Conservation (phyloP, 208 protist genomes). For the Naegleria lovaniensis region DNA sequence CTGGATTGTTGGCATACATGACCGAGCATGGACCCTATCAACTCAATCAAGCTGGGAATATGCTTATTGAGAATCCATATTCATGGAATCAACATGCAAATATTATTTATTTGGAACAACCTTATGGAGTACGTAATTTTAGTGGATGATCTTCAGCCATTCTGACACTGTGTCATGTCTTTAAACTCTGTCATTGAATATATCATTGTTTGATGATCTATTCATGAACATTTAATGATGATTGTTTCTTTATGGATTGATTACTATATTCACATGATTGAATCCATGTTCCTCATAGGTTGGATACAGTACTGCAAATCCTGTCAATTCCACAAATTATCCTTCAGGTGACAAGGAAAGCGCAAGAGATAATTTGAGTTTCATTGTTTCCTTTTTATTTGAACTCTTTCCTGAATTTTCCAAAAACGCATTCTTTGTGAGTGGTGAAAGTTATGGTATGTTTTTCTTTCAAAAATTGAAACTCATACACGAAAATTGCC, state of each 20-base stretch:
- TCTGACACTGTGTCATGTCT: too few species aligned
- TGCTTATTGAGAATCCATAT: not conserved
- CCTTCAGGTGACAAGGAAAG: not conserved
- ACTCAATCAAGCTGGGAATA: not conserved
- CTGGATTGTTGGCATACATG: not conserved
- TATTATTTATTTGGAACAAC: slow-evolving; percentile 5
- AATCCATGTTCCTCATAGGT: not conserved
- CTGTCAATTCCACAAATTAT: not conserved
- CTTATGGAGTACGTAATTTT: not conserved
- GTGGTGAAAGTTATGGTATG: not conserved
- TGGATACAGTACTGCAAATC: not conserved
- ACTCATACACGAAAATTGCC: too few species aligned
- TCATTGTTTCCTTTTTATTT: not conserved
- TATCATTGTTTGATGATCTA: too few species aligned
- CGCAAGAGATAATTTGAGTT: not conserved
- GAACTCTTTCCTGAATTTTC: not conserved
- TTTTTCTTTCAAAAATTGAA: too few species aligned
- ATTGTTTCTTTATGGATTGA: too few species aligned
- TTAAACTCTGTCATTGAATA: too few species aligned
- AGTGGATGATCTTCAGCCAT: too few species aligned
- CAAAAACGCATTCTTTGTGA: not conserved
- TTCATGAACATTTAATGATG: too few species aligned
- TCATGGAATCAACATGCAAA: not conserved
- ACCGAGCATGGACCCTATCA: not conserved
- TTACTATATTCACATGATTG: too few species aligned